Base-by-base conservation (phyloP, 345 rosid species). In the Orychophragmus violaceus region DNA sequence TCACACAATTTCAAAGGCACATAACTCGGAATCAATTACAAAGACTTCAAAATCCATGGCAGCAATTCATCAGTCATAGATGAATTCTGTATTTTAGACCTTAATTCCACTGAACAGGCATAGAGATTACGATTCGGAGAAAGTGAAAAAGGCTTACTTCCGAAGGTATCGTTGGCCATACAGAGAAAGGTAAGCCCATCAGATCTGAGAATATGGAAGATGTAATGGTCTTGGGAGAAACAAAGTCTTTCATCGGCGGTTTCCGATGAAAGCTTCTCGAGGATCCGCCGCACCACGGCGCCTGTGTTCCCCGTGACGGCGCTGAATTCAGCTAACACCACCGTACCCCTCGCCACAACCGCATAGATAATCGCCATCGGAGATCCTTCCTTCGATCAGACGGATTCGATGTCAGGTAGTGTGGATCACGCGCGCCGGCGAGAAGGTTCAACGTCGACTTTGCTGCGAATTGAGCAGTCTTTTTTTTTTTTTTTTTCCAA, bases 131-230 rank as follows among this genome's bases (percentile, higher is more conserved):
- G 57, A 57, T 68, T 41, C 54, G 14, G 19, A 46, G 29, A 33
- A 52, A 52, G 44, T 23, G 27, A 57, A 52, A 35, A 32, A 62
- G 2, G 5, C 96, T 37, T 57, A 94, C 99, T 87, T 70, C 99
- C 99, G 14, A 94, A 91, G 66, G 93, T 82, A 29, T 91, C 95
- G 68, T 91, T 87, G 22, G 99, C 97, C 99, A 94, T 90, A 71
- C 97, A 94, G 75, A 94, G 89, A 75, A 88, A 94, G 68, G 79
- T 78, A 71, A 94, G 85, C 59, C 95, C 96, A 67, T 85, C 91
- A 37, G 96, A 88, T 87, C 95, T 87, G 66, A 90, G 93, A 22
- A 94, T 84, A 69, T 94, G 99, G 77, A 94, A 94, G 76, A 90
- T 90, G 62, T 81, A 94, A 7, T 88, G 88, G 54, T 94, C 97